Base-by-base conservation (phyloP, 768 basidiomycete genomes). In the Wakefieldia striispora region DNA sequence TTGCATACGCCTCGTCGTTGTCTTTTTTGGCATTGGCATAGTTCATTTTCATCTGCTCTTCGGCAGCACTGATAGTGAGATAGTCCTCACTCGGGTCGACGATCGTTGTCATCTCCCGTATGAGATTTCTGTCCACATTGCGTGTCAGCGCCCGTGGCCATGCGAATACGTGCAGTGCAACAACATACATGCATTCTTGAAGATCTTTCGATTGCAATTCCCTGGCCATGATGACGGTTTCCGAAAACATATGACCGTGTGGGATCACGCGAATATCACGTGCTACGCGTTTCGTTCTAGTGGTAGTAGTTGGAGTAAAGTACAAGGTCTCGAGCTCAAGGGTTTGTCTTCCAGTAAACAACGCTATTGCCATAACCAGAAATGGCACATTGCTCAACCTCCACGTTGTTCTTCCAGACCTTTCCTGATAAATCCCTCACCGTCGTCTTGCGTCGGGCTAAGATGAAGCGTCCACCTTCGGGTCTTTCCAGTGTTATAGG, bases 51-150 rank as follows among this genome's bases (percentile, higher is more conserved):
- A 88, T 82, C 55, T 77, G 82, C 50, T 89, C 82, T 57, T 91
- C 86, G 8, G 87, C 83, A 7, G 78, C 80, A 14, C 83, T 81
- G 42, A 91, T 87, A 12, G 85, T 84, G 49, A 85, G 69, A 62
- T 82, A 89, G 65, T 91, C 89, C 45, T 89, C 86, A 37, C 86
- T 83, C 11, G 87, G 86, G 59, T 88, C 83, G 47, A 91, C 86
- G 49, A 89, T 82, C 4, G 79, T 76, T 27, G 79, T 71, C 79
- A 90, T 86, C 51, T 82, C 83, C 54, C 75, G 76, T 40, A 89
- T 81, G 16, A 84, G 78, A 55, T 83, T 82, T 42, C 87, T 89
- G 52, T 31, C 40, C 31, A 13, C 14, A 7, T 40, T 38, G 41
- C n/a, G 11, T 23, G 21, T 62, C 21, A 63, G 41, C n/a, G 3